A percentile compares a stretch with the other conserved stretches of the same genome.
phyloP scores from a whole-genome alignment of 371 early-diverging fungal species.

The Basidiobolus meristosporus region DNA sequence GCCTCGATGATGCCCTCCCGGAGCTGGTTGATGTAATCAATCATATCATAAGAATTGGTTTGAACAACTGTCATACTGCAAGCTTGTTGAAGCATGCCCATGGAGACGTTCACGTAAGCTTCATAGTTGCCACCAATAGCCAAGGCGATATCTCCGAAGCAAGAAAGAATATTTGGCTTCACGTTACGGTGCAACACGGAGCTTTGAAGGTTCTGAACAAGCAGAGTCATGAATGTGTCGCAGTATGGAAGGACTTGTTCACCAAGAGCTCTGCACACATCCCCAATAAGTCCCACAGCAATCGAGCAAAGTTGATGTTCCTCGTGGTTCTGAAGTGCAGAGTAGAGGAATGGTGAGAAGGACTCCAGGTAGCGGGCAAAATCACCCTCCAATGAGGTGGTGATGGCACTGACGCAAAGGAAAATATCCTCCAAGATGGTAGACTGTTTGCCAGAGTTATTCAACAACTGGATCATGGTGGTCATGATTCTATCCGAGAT shows the following conservation, averaged over 20 bases:
- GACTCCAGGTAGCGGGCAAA: conserved; percentile 72
- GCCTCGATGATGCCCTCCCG: conserved; percentile 85
- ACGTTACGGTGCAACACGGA: conserved; percentile 63
- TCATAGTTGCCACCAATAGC: conserved; percentile 82
- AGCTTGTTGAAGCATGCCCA: conserved; percentile 75
- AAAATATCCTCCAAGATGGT: conserved; percentile 87
- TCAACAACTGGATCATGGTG: conserved; percentile 42
- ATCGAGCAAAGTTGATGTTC: conserved; percentile 79
- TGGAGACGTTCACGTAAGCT: conserved; percentile 55
- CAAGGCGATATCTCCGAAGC: conserved; percentile 94
- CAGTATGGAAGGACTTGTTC: conserved; percentile 50
- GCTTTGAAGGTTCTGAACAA: conserved; percentile 57
- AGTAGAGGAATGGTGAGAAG: conserved; percentile 63
- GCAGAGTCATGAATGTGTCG: conserved; percentile 63
- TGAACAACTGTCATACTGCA: conserved; percentile 36
- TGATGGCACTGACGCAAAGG: conserved; percentile 72
- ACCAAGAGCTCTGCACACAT: conserved; percentile 78
- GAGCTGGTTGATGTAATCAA: conserved; percentile 66
- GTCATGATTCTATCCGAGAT: conserved; percentile 81
- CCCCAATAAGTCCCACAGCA: conserved; percentile 87
- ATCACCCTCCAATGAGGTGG: conserved; percentile 54
- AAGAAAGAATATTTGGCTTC: conserved; percentile 82
- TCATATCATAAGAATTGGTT: conserved; percentile 38
- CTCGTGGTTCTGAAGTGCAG: conserved; percentile 69
- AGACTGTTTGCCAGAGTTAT: conserved; percentile 46